Base-by-base conservation (phyloP, 2,329 filamentous ascomycete genomes). In the Apiospora saccharicola region DNA sequence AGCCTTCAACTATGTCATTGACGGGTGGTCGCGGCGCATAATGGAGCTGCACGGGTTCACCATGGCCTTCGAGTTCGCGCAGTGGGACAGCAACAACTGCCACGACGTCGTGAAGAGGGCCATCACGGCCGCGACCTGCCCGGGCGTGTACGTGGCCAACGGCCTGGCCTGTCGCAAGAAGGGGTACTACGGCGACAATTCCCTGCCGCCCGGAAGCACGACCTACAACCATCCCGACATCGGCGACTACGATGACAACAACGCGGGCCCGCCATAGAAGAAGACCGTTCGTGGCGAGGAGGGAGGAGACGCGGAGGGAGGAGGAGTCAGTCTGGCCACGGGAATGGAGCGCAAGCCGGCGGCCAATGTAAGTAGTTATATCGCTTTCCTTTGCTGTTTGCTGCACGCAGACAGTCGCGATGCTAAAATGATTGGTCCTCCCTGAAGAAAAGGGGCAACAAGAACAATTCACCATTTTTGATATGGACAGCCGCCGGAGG, bases 101-200 rank as follows among this genome's bases (percentile, higher is more conserved):
- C 53, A 37, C 53, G 30, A n/a, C 16, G 16, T 5, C 19, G 30
- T 61, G 16, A 34, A 19, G 53, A 10, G 37, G 19, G 53, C 53
- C 30, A 61, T 61, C 53, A 3, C 0, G 3, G 3, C 1, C 16
- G 53, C 53, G 7, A 61, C 30, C 16, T 61, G 53, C 53, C 30
- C 30, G 53, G 53, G 26, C 19, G 53, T 61, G 16, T 4, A 8
- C 19, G 30, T 61, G 30, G 53, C 30, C 16, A 61, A 61, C 53
- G 53, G 30, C 7, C 30, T 61, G 19, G 53, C 53, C 53, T 61
- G 53, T 30, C 30, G 30, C 30, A 37, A 61, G 53, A 61, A 61
- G 30, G 53, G 53, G 30, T 37, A 61, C 53, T 61, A 61, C 53
- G 30, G 53, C 53, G 53, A 37, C 53, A 37, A 61, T n/a, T 61